Base-by-base conservation (phyloP, 768 basidiomycete species). In the Trametes punicea region DNA sequence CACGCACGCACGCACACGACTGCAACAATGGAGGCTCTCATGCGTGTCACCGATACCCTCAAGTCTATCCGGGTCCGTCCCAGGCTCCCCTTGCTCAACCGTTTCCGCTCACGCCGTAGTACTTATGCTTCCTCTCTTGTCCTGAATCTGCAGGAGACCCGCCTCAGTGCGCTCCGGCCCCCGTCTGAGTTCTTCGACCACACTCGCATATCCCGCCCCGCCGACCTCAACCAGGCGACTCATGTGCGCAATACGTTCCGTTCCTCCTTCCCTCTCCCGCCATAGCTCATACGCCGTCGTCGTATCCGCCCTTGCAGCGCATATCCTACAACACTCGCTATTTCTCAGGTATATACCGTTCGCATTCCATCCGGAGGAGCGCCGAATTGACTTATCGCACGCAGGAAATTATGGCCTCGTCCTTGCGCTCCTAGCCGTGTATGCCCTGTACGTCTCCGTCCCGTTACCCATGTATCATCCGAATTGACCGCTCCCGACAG, bases 261-360 rank as follows among this genome's bases (percentile, higher is more conserved):
- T 26, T 39, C 31, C 30, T n/a, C 34, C 6, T 36, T 2, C 13
- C 18, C 4, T n/a, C n/a, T 20, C 42, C 23, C 9, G 29, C 45
- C 41, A 26, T 41, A 40, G 27, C 46, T 23, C 33, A 30, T 15
- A 18, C 29, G 46, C 58, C 4, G 4, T 16, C 40, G 38, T 51
- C 30, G 16, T 18, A 39, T 31, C 6, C 18, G 21, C 13, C 21
- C 48, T 21, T 49, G 40, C 66, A 93, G 92, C 84, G 93, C 56
- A 90, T 95, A 81, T 90, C 91, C 21, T 93, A 96, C 77, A 96
- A 96, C 75, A 93, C 93, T 36, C 85, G 89, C 46, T 91, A 90
- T 69, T 91, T 90, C 73, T 91, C 89, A 55, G 87, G 85, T 86
- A 58, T 52, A 51, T 49, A 36, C 34, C 16, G 30, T 11, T 18